Base-by-base conservation (phyloP, 2,329 filamentous ascomycete genomes). In the Monosporascus sp. region DNA sequence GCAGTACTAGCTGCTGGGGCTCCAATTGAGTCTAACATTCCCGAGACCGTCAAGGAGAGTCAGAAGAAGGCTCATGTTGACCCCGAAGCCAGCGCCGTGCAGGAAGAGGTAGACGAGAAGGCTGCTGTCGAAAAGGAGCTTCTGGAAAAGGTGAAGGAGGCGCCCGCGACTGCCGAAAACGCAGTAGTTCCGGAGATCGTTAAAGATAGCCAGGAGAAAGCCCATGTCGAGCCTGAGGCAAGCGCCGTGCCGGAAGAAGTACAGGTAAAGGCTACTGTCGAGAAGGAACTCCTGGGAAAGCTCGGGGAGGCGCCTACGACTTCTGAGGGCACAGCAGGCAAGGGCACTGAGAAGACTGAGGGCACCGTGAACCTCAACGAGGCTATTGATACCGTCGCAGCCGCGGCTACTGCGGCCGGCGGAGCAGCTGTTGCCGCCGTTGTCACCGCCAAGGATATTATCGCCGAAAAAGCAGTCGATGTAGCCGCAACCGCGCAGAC, bases 31-130 rank as follows among this genome's bases (percentile, higher is more conserved):
- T 64, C 67, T 55, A 75, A 71, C 65, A 80, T 81, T 14, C 85
- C 86, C 31, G 78, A 81, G 56, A 70, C 87, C 41, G 88, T 91
- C 50, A 85, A 81, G 65, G 82, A 90, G 64, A 89, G 86, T 72
- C 87, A 91, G 65, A 76, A 84, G 60, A 80, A 85, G 66, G 86
- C 87, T 20, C 71, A 81, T 50, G 75, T 77, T 44, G 73, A 77
- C 7, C 82, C 87, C n/a, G 88, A 90, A 67, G 87, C 88, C 11
- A 85, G 85, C 60, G 85, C 79, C 38, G 76, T 83, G 54, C 72
- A 82, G 31, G 76, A 80, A 43, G 86, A 87, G 63, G 86, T 91
- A 7, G 70, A 77, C 60, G 87, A 89, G 62, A 91, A 91, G 80
- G 82, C 80, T 54, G 76, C 79, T 54, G 77, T 90, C 4, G 88